Base-by-base conservation (phyloP, 768 basidiomycete species). In the Clitopilus hobsonii region DNA sequence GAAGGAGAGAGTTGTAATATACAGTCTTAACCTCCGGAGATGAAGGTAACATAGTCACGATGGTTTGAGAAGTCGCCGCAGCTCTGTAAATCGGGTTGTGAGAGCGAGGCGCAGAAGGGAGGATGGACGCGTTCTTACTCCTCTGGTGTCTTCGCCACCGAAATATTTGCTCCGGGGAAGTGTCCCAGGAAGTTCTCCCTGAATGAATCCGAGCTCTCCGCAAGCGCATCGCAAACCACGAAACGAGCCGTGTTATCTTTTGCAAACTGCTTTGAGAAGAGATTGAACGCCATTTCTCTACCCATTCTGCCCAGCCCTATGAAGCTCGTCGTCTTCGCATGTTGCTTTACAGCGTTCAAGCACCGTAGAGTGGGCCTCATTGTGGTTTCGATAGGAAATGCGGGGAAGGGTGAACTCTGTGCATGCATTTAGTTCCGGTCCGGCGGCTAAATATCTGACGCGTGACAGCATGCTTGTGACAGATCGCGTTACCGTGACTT, bases 1-100 rank as follows among this genome's bases (percentile, higher is more conserved):
- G 78, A 54, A 91, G 72, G 52, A 95, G 82, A 0, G 85, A 86
- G n/a, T 72, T 71, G 48, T 69, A 69, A 67, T 94, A 96, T 8
- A 94, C 94, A 50, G 76, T 71, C 51, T 82, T 75, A 38, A 97
- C 94, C 60, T 98, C 89, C 0, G 92, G 90, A 6, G 92, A 91
- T 0, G 93, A 94, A 0, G 94, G 94, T 1, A 98, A 77, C 92
- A 96, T 94, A 5, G 94, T 95, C 51, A 98, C 67, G 47, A 97
- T 77, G 7, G 82, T 86, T 47, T 75, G 69, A 16, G 89, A 88
- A 22, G 79, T 73, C 7, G 74, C 60, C n/a, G 83, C 74, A 5
- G 88, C 89, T 60, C 90, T 91, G 60, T 30, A 51, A 49, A 58
- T 49, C 36, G 49, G 56, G 47, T 62, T 41, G 38, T 49, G 56